These are phyloP conservation scores for Stachybotrys chartarum DNA, from an alignment of 2,329 filamentous ascomycete genomes.

Conservation along the genomic window DNA sequence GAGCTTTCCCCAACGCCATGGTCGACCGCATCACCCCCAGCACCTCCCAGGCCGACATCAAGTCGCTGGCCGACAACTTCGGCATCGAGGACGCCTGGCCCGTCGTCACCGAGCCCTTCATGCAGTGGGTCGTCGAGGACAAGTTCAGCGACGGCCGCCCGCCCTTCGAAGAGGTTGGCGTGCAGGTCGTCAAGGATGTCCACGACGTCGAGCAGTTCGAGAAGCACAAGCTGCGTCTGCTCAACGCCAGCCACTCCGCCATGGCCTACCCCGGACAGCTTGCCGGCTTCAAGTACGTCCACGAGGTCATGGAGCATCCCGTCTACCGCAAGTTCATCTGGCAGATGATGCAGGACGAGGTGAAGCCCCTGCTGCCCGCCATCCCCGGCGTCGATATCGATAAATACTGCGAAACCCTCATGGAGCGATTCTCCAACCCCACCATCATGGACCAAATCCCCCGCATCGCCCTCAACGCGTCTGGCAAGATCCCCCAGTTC, in stretches of 20 bases:
- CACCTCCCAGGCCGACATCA: conserved; percentile 37
- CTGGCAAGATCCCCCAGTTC: conserved; percentile 47
- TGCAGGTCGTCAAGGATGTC: conserved; percentile 44
- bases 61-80: conserved; percentile 33
- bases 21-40: conserved; percentile 48
- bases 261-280: conserved; percentile 44
- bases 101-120: conserved; percentile 48
- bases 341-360: conserved; percentile 49
- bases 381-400: conserved; percentile 44
- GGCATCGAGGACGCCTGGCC: conserved; percentile 44
- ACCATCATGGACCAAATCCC: conserved; percentile 49
- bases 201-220: conserved; percentile 46
- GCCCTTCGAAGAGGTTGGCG: conserved; percentile 43
- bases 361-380: conserved; percentile 42
- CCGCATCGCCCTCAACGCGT: conserved; percentile 42
- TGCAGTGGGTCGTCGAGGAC: conserved; percentile 50
- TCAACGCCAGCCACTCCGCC: conserved; percentile 46
- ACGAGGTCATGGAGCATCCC: conserved; percentile 44
- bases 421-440: conserved; percentile 49
- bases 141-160: conserved; percentile 43
- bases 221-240: conserved; percentile 48
- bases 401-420: conserved; percentile 43
- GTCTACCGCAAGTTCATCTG: conserved; percentile 38
- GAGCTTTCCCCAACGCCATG: conserved; percentile 47
- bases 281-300: conserved; percentile 45